These are phyloP conservation scores for Fragaria iinumae DNA, from an alignment of 306 rosid genomes.

Conservation along the genomic window DNA sequence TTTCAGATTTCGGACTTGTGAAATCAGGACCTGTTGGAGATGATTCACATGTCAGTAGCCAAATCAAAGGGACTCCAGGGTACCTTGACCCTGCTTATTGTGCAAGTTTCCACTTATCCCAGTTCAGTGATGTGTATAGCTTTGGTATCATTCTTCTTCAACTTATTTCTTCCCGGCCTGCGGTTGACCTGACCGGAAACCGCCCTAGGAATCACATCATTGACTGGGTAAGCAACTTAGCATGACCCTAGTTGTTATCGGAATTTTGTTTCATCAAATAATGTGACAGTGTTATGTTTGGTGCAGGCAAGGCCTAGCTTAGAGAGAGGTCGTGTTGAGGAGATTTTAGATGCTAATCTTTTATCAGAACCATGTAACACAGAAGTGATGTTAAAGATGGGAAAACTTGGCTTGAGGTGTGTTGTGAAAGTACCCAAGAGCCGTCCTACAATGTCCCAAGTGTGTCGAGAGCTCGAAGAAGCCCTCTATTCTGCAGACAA, in stretches of 20 bases:
- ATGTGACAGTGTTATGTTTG: not conserved
- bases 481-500: conserved; percentile 43
- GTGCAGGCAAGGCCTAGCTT: conserved; percentile 78
- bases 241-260: not conserved
- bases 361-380: conserved; percentile 59
- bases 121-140: conserved; percentile 76
- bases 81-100: conserved; percentile 82
- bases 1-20: conserved; percentile 79
- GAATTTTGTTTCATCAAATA: not conserved
- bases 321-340: conserved; percentile 59
- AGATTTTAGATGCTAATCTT: conserved; percentile 68
- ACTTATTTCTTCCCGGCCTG: conserved; percentile 72
- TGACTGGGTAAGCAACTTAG: conserved; percentile 58
- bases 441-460: conserved; percentile 74
- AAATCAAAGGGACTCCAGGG: conserved; percentile 89
- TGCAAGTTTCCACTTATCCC: conserved; percentile 71
- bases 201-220: conserved; percentile 47
- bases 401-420: conserved; percentile 66
- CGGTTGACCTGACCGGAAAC: conserved; percentile 32
- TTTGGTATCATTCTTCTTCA: conserved; percentile 81
- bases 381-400: conserved; percentile 72
- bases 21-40: conserved; percentile 70
- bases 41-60: conserved; percentile 87
- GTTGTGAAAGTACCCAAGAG: conserved; percentile 56
- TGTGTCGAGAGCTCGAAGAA: conserved; percentile 60